Evolutionary conservation across 108 stramenopile genomes (phyloP).

Genomic region (Nitzschia palea): DNA sequence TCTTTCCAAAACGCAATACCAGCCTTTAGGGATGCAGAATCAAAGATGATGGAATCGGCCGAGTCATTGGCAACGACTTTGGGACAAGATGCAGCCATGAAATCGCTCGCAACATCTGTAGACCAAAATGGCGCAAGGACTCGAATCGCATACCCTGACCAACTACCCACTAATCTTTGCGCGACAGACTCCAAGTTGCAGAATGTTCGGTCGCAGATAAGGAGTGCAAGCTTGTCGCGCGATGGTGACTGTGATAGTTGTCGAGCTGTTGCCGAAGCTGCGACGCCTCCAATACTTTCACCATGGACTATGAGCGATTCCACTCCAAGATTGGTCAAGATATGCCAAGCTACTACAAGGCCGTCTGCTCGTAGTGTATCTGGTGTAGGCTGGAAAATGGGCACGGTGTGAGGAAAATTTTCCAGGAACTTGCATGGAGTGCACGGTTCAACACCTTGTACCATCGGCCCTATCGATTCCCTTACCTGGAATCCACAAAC

Average conservation of each 20-base stretch:
- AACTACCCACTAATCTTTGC: constrained; percentile 77
- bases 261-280: constrained; percentile 73
- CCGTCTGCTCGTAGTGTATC: constrained; percentile 78
- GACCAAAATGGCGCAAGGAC: constrained; percentile 78
- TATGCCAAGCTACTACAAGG: constrained; percentile 51
- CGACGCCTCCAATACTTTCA: constrained; percentile 87
- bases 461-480: neutral
- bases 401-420: neutral
- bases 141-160: constrained; percentile 83
- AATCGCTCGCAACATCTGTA: constrained; percentile 81
- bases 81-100: constrained; percentile 70
- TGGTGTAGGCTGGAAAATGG: constrained; percentile 51
- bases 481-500: constrained; percentile 48
- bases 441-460: neutral
- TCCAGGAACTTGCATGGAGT: no score
- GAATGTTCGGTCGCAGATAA: constrained; percentile 88
- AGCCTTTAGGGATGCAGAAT: constrained; percentile 77
- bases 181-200: constrained; percentile 85
- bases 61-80: constrained; percentile 85
- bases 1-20: constrained; percentile 80
- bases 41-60: constrained; percentile 82
- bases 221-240: constrained; percentile 39
- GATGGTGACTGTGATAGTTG: constrained; percentile 33
- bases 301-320: constrained; percentile 77
- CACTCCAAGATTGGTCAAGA: constrained; percentile 55